Percentiles rank a stretch among this genome's conserved stretches.
Conservation (phyloP, 192 early-diverging fungal species). For the Coemansia furcata region DNA sequence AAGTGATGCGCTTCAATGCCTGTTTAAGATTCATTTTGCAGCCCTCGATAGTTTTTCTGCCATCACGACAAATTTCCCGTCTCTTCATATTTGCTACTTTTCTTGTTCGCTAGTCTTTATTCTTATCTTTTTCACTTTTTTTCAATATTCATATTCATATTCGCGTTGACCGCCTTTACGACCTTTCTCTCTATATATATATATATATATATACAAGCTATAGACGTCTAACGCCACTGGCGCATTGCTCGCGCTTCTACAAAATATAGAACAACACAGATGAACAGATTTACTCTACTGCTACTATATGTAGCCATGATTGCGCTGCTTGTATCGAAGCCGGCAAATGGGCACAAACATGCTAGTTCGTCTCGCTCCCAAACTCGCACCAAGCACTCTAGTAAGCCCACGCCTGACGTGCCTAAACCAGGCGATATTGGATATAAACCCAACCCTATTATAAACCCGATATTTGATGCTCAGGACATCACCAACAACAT, state of each 20-base stretch:
- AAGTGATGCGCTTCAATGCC: not conserved
- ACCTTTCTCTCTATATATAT: not conserved
- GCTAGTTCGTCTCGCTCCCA: not conserved
- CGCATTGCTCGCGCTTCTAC: not conserved
- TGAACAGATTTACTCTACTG: not conserved
- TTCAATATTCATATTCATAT: not conserved
- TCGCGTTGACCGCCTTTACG: constrained; percentile 3
- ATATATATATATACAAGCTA: not conserved
- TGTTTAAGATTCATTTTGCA: not conserved
- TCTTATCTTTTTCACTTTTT: not conserved
- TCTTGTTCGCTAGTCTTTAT: not conserved
- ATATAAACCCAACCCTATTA: not conserved
- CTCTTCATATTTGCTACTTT: not conserved
- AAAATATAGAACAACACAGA: not conserved
- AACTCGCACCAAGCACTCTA: not conserved
- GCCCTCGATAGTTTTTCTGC: not conserved
- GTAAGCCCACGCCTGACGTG: not conserved
- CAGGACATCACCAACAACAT: not conserved
- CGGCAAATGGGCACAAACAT: not conserved
- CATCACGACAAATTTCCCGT: not conserved
- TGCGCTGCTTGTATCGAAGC: not conserved
- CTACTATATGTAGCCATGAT: not conserved
- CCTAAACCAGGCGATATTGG: not conserved
- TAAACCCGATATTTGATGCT: not conserved
- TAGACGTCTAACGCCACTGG: not conserved